Conservation (phyloP, 2,329 filamentous ascomycete species). For the Taxawa tesnikishii region DNA sequence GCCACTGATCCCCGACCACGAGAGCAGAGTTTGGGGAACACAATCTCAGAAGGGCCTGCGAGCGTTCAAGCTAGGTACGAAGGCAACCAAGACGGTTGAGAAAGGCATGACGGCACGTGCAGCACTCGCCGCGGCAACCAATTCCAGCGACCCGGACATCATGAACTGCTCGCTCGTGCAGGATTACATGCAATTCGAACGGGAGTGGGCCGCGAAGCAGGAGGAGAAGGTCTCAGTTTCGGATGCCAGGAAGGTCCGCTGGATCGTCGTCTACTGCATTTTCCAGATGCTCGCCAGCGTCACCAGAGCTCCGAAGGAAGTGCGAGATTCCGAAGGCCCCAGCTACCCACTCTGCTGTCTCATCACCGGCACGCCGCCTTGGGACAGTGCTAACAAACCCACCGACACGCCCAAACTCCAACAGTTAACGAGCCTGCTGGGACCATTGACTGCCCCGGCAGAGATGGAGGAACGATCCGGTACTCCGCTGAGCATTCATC, state of each 20-base stretch:
- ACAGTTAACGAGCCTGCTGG: neutral
- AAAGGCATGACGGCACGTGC: constrained; percentile 39
- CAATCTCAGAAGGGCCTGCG: constrained; percentile 21
- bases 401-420: neutral
- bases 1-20: constrained; percentile 49
- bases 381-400: constrained; percentile 13
- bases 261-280: constrained; percentile 63
- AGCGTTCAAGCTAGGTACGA: constrained; percentile 22
- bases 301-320: constrained; percentile 47
- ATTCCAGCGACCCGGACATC: constrained; percentile 23
- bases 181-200: constrained; percentile 60
- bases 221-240: constrained; percentile 48
- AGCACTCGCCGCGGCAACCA: constrained; percentile 39
- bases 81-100: constrained; percentile 32
- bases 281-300: constrained; percentile 60
- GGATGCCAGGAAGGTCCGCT: constrained; percentile 65
- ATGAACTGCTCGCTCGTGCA: constrained; percentile 43
- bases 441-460: neutral
- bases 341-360: constrained; percentile 47
- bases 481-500: constrained; percentile 22
- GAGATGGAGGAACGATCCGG: too few relatives aligned
- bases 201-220: constrained; percentile 40
- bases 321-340: constrained; percentile 42
- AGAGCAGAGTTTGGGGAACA: constrained; percentile 12
- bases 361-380: constrained; percentile 26